Evolutionary conservation across 2,329 filamentous ascomycete species (phyloP).

Genomic region (Dactylellina sp.): DNA sequence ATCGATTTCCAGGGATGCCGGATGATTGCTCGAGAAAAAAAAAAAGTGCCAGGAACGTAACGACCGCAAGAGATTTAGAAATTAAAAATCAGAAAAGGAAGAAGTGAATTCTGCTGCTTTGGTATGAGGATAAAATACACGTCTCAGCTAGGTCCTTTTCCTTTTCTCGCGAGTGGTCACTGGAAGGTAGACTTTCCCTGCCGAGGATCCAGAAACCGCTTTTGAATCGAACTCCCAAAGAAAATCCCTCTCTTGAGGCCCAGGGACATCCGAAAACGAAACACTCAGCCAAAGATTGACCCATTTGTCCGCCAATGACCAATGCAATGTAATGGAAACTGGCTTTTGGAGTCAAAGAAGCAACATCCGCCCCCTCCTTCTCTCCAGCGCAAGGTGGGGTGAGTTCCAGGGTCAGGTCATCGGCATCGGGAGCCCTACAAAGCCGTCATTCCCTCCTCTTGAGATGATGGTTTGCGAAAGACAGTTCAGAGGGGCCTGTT

Average conservation of each 20-base stretch:
- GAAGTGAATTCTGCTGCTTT: too few species aligned
- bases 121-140: slow-evolving; percentile 8
- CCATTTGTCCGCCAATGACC: slow-evolving; percentile 51
- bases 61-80: too few species aligned
- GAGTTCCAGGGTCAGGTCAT: slow-evolving; percentile 25
- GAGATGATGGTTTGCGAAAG: slow-evolving; percentile 28
- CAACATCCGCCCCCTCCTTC: slow-evolving; percentile 19
- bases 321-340: background rate
- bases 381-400: slow-evolving; percentile 17
- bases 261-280: slow-evolving; percentile 45
- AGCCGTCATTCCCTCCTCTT: slow-evolving; percentile 6
- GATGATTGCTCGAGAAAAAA: too few species aligned
- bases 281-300: slow-evolving; percentile 36
- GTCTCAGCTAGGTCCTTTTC: slow-evolving; percentile 15
- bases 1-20: background rate
- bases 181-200: too few species aligned
- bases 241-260: background rate
- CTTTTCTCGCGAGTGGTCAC: too few species aligned
- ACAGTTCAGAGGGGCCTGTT: slow-evolving; percentile 17
- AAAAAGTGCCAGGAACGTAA: too few species aligned
- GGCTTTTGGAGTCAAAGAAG: slow-evolving; percentile 2
- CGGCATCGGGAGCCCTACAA: slow-evolving; percentile 32
- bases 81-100: too few species aligned
- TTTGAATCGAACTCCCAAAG: background rate
- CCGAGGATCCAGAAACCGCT: background rate